Evolutionary conservation across 2,329 filamentous ascomycete species (phyloP), one percentile per base, ranked within the genome.

Genomic region (Allantophomopsis lycopodina): DNA sequence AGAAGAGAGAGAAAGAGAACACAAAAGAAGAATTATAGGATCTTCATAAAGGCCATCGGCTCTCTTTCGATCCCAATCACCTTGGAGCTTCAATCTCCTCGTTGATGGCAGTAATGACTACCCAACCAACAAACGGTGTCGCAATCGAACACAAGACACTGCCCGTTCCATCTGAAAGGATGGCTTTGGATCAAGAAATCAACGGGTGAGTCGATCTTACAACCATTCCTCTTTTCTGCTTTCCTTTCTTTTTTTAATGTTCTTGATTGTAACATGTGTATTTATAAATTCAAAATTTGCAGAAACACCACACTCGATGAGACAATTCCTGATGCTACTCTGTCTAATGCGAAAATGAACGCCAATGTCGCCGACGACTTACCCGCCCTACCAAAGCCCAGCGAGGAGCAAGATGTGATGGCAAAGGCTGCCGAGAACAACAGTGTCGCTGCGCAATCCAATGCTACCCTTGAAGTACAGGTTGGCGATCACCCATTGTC

Each of bases 171-270:
- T 58, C 60, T 52, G 64, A 66, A 50, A 63, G 62, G 49, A 71
- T 71, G 65, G 63, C 66, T 43, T 60, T 72, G 42, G 64, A 73
- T 51, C 56, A 60, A 44, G 63, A 68, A 35, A 60, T 70, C 50
- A 74, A 77, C 55, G 72, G 72, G 75, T 79, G 63, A 69, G 73
- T 71, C 53, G 55, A 47, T 51, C 50, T 55, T 50, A 49, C 42
- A 40, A 15, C 50, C 44, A 43, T 53, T 51, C 15, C 50, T 46
- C 17, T 50, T 46, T 16, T 50, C 51, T 35, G 49, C 47, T 40
- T 45, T 40, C 43, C 47, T 42, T 48, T 50, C 39, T 32, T 44
- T 40, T 44, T 48, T 38, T 52, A n/a, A n/a, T 48, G 8, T 47
- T 48, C 40, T 46, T 46, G 17, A 49, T n/a, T 52, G 33, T 48